Conservation (phyloP, 306 rosid species). For the Echinosophora koreensis region DNA sequence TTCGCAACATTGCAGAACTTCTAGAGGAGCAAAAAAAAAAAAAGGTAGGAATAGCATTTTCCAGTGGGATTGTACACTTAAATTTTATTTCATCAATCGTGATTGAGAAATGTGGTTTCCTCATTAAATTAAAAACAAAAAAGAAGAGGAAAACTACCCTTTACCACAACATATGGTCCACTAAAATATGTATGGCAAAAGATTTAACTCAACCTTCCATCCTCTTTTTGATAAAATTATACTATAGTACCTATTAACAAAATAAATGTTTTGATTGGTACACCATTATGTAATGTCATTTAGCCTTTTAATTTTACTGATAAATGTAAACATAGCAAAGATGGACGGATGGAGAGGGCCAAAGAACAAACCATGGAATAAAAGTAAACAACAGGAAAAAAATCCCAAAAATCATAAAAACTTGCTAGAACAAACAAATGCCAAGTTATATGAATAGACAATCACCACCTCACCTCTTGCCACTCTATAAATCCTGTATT, state of each 20-base stretch:
- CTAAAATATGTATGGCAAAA: background rate
- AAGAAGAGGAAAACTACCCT: background rate
- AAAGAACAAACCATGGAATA: conserved; percentile 4
- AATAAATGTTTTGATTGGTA: background rate
- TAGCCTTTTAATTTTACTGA: background rate
- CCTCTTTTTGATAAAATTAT: conserved; percentile 15
- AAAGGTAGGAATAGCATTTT: background rate
- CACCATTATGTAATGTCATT: background rate
- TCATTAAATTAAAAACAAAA: conserved; percentile 8
- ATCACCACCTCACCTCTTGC: conserved; percentile 67
- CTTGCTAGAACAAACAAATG: too few relatives aligned
- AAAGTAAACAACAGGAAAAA: background rate
- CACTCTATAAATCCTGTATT: conserved; percentile 91
- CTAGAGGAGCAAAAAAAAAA: background rate
- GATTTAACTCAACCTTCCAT: conserved; percentile 18
- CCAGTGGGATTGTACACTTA: conserved; percentile 5
- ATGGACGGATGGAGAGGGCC: background rate
- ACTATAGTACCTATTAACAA: background rate
- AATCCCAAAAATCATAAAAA: background rate
- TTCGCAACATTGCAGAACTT: too few relatives aligned
- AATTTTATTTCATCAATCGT: conserved; percentile 20
- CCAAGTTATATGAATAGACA: conserved; percentile 19
- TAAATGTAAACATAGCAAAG: background rate
- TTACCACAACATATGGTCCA: conserved; percentile 1
- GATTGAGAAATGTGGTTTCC: background rate